Evolutionary conservation across 495 filamentous ascomycete genomes (phyloP), one percentile per base, ranked within the genome.

Genomic region (Neurospora terricola): DNA sequence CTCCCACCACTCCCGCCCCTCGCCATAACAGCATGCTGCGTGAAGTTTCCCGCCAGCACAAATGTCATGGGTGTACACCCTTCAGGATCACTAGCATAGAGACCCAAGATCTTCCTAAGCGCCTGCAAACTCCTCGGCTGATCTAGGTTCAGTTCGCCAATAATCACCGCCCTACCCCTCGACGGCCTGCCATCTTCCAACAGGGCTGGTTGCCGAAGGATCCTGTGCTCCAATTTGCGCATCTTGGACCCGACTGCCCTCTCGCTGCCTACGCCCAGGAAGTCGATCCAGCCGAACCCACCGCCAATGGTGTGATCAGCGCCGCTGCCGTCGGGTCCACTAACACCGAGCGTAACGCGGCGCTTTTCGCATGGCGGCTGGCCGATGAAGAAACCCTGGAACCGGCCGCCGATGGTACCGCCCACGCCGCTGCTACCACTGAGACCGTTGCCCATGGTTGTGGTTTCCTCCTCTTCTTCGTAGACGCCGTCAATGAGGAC

Each of bases 231-330:
- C 4, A 97, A 82, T 75, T 86, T 91, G 42, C 93, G 88, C 93
- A 99, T 97, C 12, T 90, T 89, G 2, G 88, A 81, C 0, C 96
- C 94, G 12, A 90, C 88, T 34, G 93, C 93, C 70, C 94, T 91
- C 80, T 97, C 94, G 74, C 93, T 95, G 9, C 96, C 96, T 3
- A 94, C 88, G 27, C 96, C 96, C 0, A 97, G 82, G 80, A 98
- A 98, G 78, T 99, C 96, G 10, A 97, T 91, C 93, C 97, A 98
- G 12, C 96, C 96, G 78, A 98, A 97, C 1, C 93, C 94, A 71
- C 89, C 90, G 23, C 92, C 91, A 73, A 90, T 88, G 21, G 88
- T 90, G 75, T 91, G 87, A 76, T 87, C 85, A 23, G 78, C 82
- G 14, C 80, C 85, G 40, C 1, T 12, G 1, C 84, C 86, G 42